Evolutionary conservation across 192 early-diverging fungal genomes (phyloP).

Genomic region (Rhizophagus sp.): DNA sequence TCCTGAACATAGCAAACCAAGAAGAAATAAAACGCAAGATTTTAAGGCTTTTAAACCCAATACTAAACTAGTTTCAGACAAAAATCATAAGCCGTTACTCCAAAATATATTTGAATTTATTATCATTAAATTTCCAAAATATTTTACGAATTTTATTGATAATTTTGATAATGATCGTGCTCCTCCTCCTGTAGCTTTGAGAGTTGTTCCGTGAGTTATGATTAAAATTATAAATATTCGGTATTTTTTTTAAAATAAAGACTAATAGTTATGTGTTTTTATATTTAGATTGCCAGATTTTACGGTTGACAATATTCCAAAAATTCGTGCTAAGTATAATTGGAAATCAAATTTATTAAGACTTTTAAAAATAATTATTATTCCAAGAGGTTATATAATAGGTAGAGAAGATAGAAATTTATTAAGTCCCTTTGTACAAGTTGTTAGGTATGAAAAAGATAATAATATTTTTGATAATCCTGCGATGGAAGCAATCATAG

Average conservation of each 20-base stretch:
- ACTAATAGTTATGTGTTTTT: no score
- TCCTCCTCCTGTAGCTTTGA: neutral
- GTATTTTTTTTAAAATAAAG: no score
- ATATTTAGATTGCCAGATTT: neutral
- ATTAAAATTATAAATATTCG: neutral
- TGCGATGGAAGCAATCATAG: slow-evolving; percentile 8
- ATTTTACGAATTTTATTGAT: neutral
- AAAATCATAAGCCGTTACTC: neutral
- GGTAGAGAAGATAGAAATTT: neutral
- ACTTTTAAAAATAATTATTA: neutral
- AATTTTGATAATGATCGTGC: neutral
- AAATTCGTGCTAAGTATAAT: neutral
- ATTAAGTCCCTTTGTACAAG: slow-evolving; percentile 4
- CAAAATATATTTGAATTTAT: neutral
- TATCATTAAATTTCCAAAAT: neutral
- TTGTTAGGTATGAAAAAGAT: neutral
- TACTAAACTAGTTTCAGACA: neutral
- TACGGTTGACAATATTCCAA: neutral
- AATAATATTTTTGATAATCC: slow-evolving; percentile 5
- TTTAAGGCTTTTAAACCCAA: slow-evolving; percentile 1
- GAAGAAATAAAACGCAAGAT: neutral
- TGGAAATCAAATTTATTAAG: neutral
- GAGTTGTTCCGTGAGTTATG: neutral
- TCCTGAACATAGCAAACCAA: neutral
- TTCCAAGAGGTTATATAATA: slow-evolving; percentile 1